Evolutionary conservation across 129 eudicot genomes (phyloP).

Genomic region (Oenanthe sinensis): DNA sequence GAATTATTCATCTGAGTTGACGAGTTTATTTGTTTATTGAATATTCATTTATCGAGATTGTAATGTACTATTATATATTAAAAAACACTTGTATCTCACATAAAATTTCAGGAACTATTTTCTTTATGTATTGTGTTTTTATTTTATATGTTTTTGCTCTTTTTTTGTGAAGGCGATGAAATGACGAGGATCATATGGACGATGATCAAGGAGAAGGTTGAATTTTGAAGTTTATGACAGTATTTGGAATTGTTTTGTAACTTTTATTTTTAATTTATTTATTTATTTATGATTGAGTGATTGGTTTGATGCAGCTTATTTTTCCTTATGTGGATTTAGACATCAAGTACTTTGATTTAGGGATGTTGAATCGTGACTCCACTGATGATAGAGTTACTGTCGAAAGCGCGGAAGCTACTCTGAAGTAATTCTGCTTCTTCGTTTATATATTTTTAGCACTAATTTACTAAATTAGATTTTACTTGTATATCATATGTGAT

Average conservation of each 20-base stretch:
- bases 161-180: conserved; percentile 56
- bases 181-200: conserved; percentile 93
- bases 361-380: conserved; percentile 84
- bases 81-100: too few relatives aligned
- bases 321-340: conserved; percentile 84
- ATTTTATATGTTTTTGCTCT: neutral
- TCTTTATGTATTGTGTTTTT: neutral
- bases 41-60: too few relatives aligned
- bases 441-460: neutral
- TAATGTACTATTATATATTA: too few relatives aligned
- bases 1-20: too few relatives aligned
- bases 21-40: too few relatives aligned
- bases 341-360: conserved; percentile 81
- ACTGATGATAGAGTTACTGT: conserved; percentile 83
- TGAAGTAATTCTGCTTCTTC: conserved; percentile 40
- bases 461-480: too few relatives aligned
- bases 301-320: conserved; percentile 53
- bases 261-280: neutral
- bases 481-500: too few relatives aligned
- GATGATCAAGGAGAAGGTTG: conserved; percentile 81
- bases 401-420: conserved; percentile 84
- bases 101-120: too few relatives aligned
- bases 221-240: neutral
- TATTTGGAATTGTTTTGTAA: neutral
- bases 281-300: neutral